Percentiles rank a stretch among this genome's conserved stretches.
Evolutionary conservation across 139 green algal species (phyloP).

Genomic region (Micromonas commoda): DNA sequence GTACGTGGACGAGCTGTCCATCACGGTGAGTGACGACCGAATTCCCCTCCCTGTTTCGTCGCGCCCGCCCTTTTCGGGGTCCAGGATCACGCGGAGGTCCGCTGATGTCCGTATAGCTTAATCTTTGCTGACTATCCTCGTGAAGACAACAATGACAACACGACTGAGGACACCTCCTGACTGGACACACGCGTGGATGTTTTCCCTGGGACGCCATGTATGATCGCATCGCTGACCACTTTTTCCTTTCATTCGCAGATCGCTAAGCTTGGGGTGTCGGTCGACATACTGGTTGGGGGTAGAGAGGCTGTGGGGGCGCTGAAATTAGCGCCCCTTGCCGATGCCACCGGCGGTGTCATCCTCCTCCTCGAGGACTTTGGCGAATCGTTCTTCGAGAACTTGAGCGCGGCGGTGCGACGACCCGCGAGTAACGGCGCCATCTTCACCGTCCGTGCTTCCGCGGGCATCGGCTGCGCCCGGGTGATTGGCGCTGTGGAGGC

Average conservation of each 20-base stretch:
- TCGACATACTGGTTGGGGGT: slow-evolving; percentile 45
- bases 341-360: slow-evolving; percentile 36
- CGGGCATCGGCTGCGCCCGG: not conserved
- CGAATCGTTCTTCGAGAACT: slow-evolving; percentile 29
- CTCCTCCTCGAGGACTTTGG: slow-evolving; percentile 43
- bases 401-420: slow-evolving; percentile 25
- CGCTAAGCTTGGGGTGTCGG: slow-evolving; percentile 27
- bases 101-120: not conserved
- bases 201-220: too few species aligned
- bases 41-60: not conserved
- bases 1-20: slow-evolving; percentile 34
- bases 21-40: not conserved
- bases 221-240: too few species aligned
- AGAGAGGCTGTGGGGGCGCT: slow-evolving; percentile 34
- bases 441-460: not conserved
- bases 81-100: too few species aligned
- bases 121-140: slow-evolving; percentile 1
- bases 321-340: slow-evolving; percentile 33
- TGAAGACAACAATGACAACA: not conserved
- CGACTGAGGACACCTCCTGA: not conserved
- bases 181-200: too few species aligned
- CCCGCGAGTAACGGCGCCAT: slow-evolving; percentile 11
- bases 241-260: slow-evolving; percentile 8
- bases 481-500: not conserved
- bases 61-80: not conserved